Conservation (phyloP, 176 grass and related monocot species). For the Calamus simplicifolius region DNA sequence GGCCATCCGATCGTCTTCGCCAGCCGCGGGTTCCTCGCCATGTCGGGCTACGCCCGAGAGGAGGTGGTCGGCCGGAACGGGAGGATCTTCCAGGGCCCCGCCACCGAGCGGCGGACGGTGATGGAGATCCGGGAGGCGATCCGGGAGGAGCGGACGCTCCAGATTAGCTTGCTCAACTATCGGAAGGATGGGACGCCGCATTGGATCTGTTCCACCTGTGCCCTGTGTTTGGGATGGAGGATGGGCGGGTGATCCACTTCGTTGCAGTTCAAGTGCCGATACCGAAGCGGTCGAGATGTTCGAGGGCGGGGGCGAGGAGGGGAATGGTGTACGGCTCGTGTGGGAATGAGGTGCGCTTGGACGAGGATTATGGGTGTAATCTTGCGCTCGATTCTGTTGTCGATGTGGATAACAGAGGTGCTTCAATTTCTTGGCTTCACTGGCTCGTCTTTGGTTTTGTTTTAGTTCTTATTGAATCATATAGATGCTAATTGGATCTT, state of each 20-base stretch:
- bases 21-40: constrained; percentile 41
- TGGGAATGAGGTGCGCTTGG: constrained; percentile 52
- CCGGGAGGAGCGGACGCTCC: constrained; percentile 38
- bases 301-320: not conserved
- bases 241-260: constrained; percentile 70
- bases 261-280: constrained; percentile 86
- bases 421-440: not conserved
- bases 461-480: no score
- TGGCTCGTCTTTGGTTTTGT: no score
- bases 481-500: no score
- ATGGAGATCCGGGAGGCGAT: constrained; percentile 67
- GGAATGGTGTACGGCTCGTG: constrained; percentile 29
- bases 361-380: constrained; percentile 36
- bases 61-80: constrained; percentile 71
- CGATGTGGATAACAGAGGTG: constrained; percentile 62
- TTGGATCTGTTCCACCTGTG: constrained; percentile 76
- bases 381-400: constrained; percentile 38
- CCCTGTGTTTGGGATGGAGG: constrained; percentile 57
- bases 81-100: constrained; percentile 79
- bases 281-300: not conserved
- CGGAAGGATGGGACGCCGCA: constrained; percentile 68
- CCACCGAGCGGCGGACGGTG: constrained; percentile 57
- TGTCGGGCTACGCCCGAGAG: constrained; percentile 46
- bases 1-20: constrained; percentile 96
- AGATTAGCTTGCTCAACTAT: constrained; percentile 72